Conservation (phyloP, 1,284 basidiomycete genomes). For the Malassezia vespertilionis region DNA sequence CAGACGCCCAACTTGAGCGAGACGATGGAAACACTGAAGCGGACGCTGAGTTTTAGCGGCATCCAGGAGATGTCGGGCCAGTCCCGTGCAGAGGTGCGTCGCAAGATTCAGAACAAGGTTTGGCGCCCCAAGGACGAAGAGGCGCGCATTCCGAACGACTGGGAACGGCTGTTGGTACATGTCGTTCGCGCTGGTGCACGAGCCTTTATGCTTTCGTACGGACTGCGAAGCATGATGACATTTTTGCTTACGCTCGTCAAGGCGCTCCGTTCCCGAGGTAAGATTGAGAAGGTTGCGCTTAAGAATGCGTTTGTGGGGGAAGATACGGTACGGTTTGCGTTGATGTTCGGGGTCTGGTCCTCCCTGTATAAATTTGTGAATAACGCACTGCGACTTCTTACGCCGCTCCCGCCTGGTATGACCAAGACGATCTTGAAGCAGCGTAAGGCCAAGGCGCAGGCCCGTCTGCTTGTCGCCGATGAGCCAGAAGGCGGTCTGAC, state of each 20-base stretch:
- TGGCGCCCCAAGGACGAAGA: constrained; percentile 45
- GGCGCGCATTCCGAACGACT: constrained; percentile 34
- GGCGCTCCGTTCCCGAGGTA: constrained; percentile 22
- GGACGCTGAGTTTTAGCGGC: constrained; percentile 31
- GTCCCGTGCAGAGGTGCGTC: constrained; percentile 30
- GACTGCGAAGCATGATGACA: constrained; percentile 30
- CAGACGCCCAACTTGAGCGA: constrained; percentile 42
- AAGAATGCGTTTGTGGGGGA: constrained; percentile 28
- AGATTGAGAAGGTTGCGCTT: constrained; percentile 20
- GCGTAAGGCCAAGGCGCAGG: not conserved
- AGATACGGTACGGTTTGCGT: constrained; percentile 36
- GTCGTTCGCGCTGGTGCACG: constrained; percentile 35
- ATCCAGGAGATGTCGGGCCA: constrained; percentile 37
- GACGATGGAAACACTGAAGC: constrained; percentile 34
- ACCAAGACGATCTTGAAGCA: constrained; percentile 1
- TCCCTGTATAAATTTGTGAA: constrained; percentile 41
- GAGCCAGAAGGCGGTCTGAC: not conserved
- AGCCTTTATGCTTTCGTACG: constrained; percentile 37
- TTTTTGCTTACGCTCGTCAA: constrained; percentile 38
- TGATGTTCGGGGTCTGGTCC: constrained; percentile 40
- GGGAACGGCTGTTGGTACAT: constrained; percentile 42
- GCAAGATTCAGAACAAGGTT: constrained; percentile 35
- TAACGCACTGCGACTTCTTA: constrained; percentile 40
- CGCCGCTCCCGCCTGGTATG: constrained; percentile 18
- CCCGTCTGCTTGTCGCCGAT: not conserved